A percentile compares a stretch with the other conserved stretches of the same genome.
These are phyloP conservation scores for Aurantiochytrium sp. DNA, from an alignment of 108 stramenopile genomes.

Conservation along the genomic window DNA sequence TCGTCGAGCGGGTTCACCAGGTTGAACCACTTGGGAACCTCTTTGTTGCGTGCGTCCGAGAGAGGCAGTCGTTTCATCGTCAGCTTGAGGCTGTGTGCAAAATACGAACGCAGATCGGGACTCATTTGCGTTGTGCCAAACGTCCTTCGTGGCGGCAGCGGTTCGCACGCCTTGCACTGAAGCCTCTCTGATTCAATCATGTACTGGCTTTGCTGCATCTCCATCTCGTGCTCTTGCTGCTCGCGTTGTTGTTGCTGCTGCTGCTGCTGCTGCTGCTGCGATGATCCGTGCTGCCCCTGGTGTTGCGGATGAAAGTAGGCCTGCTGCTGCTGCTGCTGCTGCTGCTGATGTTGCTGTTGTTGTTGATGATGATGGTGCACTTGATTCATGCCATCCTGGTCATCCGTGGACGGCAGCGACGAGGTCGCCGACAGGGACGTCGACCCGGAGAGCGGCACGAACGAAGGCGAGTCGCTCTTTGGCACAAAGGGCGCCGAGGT, in stretches of 20 bases:
- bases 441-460: neutral
- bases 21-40: neutral
- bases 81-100: constrained; percentile 11
- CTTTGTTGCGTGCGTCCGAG: neutral
- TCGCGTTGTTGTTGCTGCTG: neutral
- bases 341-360: no score
- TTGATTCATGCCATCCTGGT: no score
- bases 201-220: neutral
- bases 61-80: neutral
- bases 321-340: no score
- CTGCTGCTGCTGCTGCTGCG: neutral
- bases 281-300: no score
- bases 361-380: no score
- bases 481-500: neutral
- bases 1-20: neutral
- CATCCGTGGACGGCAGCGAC: no score
- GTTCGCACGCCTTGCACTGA: neutral
- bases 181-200: neutral
- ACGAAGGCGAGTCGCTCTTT: neutral
- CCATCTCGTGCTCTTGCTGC: neutral
- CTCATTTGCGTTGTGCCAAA: neutral
- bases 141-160: neutral
- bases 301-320: no score
- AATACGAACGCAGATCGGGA: neutral
- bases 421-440: neutral